Evolutionary conservation across 2,329 filamentous ascomycete species (phyloP), one percentile per base, ranked within the genome.

Genomic region (Ophiostoma himal-ulmi): DNA sequence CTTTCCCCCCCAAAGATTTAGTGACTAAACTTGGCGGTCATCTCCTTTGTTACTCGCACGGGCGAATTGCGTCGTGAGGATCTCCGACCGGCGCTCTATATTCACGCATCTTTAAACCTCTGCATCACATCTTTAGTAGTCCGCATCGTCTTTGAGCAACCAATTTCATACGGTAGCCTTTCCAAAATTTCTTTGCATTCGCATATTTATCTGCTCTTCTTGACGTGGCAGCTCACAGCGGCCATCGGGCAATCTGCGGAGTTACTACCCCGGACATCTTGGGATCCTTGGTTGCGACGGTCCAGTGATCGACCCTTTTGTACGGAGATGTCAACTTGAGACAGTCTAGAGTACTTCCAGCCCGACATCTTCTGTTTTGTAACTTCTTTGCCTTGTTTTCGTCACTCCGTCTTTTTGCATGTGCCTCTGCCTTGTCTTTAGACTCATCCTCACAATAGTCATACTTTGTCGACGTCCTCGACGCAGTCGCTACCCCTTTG

Each of bases 221-320:
- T 48, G 44, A 48, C 44, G 44, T 48, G 44, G 44, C 44, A 39
- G 44, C 44, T 13, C 37, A n/a, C 44, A 48, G 44, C n/a, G 6
- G 44, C 57, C 54, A 30, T 57, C 26, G 26, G 26, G 57, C 57
- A 26, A 62, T 62, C 57, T 36, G 57, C 57, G 57, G 57, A 62
- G 26, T 34, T 26, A 62, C 7, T 62, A 34, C 57, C 57, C 57
- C 57, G 26, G 57, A 34, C 57, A 34, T 34, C 26, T 48, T 5
- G 44, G 14, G 37, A 39, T 39, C n/a, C 48, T 10, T 22, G n/a
- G 20, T 17, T 60, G 54, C 54, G 66, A 34, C 68, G 34, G 34
- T 8, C 20, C 34, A 54, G 62, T 54, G 60, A 57, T 34, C 26
- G 20, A 10, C 22, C 22, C 22, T 22, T 22, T 60, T 60, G 54